A percentile compares a stretch with the other conserved stretches of the same genome.
phyloP scores from a whole-genome alignment of 805 yeast genomes.

The Ogataea nitratoaversa region DNA sequence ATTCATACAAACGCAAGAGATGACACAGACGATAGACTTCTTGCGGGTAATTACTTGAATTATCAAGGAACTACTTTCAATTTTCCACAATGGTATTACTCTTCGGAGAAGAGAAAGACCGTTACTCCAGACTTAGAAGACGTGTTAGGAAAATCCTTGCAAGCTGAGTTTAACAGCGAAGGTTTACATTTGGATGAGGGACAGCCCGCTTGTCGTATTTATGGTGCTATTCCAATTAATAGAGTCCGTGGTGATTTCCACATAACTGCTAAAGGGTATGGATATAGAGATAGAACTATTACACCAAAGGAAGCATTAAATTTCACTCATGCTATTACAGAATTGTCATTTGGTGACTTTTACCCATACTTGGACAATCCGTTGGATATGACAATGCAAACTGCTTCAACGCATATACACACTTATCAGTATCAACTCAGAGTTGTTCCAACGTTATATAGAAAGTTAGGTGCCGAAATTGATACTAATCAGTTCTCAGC shows the following conservation, averaged over 20 bases:
- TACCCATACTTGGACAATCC: slow-evolving; percentile 85
- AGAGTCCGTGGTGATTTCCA: slow-evolving; percentile 83
- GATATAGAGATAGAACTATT: slow-evolving; percentile 48
- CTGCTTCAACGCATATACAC: slow-evolving; percentile 44
- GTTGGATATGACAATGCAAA: slow-evolving; percentile 70
- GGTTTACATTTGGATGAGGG: slow-evolving; percentile 45
- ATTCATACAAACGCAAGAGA: slow-evolving; percentile 77
- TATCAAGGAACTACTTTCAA: slow-evolving; percentile 61
- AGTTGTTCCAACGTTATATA: slow-evolving; percentile 80
- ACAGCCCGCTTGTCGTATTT: slow-evolving; percentile 80
- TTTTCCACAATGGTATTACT: slow-evolving; percentile 45
- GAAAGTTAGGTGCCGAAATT: slow-evolving; percentile 63
- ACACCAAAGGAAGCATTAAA: slow-evolving; percentile 53
- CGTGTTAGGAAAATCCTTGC: slow-evolving; percentile 58
- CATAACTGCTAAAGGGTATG: slow-evolving; percentile 73
- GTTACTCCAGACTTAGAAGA: slow-evolving; percentile 62
- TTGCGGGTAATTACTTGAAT: slow-evolving; percentile 73
- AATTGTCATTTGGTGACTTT: slow-evolving; percentile 86
- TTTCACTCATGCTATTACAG: slow-evolving; percentile 80
- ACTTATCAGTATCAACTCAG: slow-evolving; percentile 63
- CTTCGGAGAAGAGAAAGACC: slow-evolving; percentile 40
- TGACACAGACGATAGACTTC: slow-evolving; percentile 65
- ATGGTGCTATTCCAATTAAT: slow-evolving; percentile 78
- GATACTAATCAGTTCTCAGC: slow-evolving; percentile 86
- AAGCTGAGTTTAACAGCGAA: slow-evolving; percentile 53